Percentiles rank a stretch among this genome's conserved stretches.
phyloP scores from a whole-genome alignment of 2,329 filamentous ascomycete species.

The Stylonectria norvegica region DNA sequence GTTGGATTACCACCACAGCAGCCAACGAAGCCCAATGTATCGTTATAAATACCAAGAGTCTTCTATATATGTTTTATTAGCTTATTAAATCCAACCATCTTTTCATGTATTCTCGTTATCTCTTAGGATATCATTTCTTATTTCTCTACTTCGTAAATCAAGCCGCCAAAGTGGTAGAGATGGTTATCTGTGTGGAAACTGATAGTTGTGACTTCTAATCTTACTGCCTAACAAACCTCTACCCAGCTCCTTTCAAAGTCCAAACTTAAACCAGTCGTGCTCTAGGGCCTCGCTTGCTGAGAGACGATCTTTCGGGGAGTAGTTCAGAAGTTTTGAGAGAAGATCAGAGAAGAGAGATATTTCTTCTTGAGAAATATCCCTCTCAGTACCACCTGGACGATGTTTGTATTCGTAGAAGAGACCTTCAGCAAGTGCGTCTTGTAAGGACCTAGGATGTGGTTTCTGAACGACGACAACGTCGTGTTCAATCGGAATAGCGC shows the following conservation, averaged over 20 bases:
- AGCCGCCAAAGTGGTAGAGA: too few species aligned
- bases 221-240: too few species aligned
- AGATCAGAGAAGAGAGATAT: slow-evolving; percentile 1
- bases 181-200: too few species aligned
- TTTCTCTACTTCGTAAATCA: too few species aligned
- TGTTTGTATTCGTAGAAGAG: slow-evolving; percentile 4
- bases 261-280: slow-evolving; percentile 4
- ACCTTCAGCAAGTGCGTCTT: slow-evolving; percentile 10
- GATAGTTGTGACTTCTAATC: too few species aligned
- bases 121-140: too few species aligned
- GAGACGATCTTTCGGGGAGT: background rate
- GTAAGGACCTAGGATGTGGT: slow-evolving; percentile 6
- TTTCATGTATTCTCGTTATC: too few species aligned
- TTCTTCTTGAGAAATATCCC: slow-evolving; percentile 1
- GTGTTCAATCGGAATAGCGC: slow-evolving; percentile 8
- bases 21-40: too few species aligned
- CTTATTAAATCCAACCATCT: too few species aligned
- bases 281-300: background rate
- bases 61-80: too few species aligned
- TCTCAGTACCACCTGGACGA: background rate
- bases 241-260: slow-evolving; percentile 1
- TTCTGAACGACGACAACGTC: background rate
- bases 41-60: too few species aligned
- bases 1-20: too few species aligned
- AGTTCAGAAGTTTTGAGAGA: background rate